Conservation (phyloP, 352 stramenopile species). For the Hyaloperonospora brassicae region DNA sequence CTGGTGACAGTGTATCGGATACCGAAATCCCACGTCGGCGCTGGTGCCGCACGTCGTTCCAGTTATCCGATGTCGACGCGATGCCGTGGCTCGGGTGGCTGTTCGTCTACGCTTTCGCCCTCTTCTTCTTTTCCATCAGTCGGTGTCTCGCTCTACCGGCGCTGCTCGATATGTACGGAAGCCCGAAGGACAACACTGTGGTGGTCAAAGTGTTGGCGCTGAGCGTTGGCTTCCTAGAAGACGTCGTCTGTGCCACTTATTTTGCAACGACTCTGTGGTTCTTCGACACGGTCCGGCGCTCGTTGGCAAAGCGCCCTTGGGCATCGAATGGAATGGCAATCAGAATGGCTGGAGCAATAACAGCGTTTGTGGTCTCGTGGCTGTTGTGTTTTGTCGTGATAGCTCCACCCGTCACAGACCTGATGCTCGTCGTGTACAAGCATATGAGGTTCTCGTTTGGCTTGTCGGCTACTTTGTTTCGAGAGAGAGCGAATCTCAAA, state of each 20-base stretch:
- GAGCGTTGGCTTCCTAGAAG: conserved; percentile 22
- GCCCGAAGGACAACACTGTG: conserved; percentile 13
- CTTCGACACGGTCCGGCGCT: conserved; percentile 16
- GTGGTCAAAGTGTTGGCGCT: conserved; percentile 14
- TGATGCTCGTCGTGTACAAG: conserved; percentile 30
- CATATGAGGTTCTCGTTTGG: conserved; percentile 37
- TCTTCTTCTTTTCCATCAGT: conserved; percentile 22
- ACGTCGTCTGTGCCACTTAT: conserved; percentile 29
- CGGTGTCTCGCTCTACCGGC: conserved; percentile 16
- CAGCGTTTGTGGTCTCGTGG: conserved; percentile 20
- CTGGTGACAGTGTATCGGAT: too few relatives aligned
- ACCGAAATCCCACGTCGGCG: too few relatives aligned
- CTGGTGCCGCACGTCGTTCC: too few relatives aligned
- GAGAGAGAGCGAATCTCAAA: conserved; percentile 26
- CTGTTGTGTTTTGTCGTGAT: conserved; percentile 24
- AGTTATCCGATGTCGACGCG: neutral
- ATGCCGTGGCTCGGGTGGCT: conserved; percentile 21
- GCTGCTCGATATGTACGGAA: conserved; percentile 23
- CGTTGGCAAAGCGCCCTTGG: neutral
- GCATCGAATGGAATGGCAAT: neutral
- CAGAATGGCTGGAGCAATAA: conserved; percentile 5
- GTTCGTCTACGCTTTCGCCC: conserved; percentile 22
- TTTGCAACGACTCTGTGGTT: conserved; percentile 19
- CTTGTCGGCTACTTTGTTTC: conserved; percentile 15
- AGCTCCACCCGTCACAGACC: conserved; percentile 26